These are phyloP conservation scores for Penicillium hesseltinei DNA, from an alignment of 2,329 filamentous ascomycete genomes.

Conservation along the genomic window DNA sequence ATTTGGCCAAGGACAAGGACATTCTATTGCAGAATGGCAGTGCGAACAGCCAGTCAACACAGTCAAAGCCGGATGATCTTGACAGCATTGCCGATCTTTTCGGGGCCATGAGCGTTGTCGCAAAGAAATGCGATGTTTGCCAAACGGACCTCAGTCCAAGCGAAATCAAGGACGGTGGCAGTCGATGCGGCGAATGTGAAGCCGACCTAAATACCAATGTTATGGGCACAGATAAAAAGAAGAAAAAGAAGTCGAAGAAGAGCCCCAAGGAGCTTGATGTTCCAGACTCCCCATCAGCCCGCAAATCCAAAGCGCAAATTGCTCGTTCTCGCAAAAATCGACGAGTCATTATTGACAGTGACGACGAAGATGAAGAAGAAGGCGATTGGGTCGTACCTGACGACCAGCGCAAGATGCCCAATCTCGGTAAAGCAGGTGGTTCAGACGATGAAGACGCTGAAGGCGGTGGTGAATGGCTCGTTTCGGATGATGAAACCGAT, in stretches of 20 bases:
- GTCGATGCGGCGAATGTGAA: constrained; percentile 71
- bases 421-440: constrained; percentile 76
- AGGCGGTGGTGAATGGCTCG: constrained; percentile 76
- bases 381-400: constrained; percentile 79
- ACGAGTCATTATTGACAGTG: constrained; percentile 52
- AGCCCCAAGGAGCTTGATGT: constrained; percentile 37
- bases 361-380: constrained; percentile 62
- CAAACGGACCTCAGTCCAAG: constrained; percentile 63
- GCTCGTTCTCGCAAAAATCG: constrained; percentile 39
- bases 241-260: constrained; percentile 51
- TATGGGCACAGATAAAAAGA: constrained; percentile 35
- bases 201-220: constrained; percentile 66
- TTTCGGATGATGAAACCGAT: constrained; percentile 61
- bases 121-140: constrained; percentile 81
- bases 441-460: constrained; percentile 86
- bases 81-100: constrained; percentile 85
- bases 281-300: constrained; percentile 26
- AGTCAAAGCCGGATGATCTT: constrained; percentile 61
- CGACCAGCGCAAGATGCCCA: constrained; percentile 58
- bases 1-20: constrained; percentile 84
- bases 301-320: constrained; percentile 19
- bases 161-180: constrained; percentile 53
- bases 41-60: constrained; percentile 49
- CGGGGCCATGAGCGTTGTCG: constrained; percentile 74
- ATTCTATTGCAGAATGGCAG: constrained; percentile 66